Evolutionary conservation across 2,329 filamentous ascomycete species (phyloP).

Genomic region (Botrytis aclada): DNA sequence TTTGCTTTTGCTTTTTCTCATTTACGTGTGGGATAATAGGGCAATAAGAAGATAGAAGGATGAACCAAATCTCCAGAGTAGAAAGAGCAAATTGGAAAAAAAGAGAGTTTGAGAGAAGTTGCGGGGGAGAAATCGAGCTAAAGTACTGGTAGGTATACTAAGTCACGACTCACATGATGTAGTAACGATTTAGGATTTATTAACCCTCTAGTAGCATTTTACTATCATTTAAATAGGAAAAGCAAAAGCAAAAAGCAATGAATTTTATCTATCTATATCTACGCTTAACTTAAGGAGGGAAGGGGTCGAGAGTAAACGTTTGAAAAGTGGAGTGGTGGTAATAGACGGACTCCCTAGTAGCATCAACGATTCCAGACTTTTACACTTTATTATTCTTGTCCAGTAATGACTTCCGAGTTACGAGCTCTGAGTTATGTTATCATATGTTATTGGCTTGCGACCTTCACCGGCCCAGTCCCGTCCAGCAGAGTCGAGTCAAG

Average conservation of each 20-base stretch:
- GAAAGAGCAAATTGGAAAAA: background rate
- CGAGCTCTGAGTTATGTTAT: background rate
- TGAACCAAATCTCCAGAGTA: background rate
- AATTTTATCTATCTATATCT: background rate
- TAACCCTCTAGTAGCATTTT: background rate
- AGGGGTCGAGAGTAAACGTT: background rate
- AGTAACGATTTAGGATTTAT: background rate
- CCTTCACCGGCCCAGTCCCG: background rate
- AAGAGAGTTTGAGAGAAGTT: conserved; percentile 5
- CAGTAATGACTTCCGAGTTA: background rate
- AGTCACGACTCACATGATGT: background rate
- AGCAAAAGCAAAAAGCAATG: background rate
- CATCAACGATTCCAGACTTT: background rate
- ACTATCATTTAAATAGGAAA: background rate
- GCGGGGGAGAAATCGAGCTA: conserved; percentile 8
- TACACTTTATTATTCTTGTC: background rate
- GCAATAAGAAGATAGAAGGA: background rate
- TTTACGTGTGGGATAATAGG: background rate
- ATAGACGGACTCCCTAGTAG: background rate
- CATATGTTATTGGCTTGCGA: background rate
- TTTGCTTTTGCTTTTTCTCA: background rate
- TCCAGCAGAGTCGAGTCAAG: background rate
- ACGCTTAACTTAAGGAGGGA: conserved; percentile 13
- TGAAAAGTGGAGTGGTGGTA: conserved; percentile 6
- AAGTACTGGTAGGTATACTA: background rate